Evolutionary conservation across 176 grass and related monocot genomes (phyloP), one percentile per base, ranked within the genome.

Genomic region (Panicum miliaceum): DNA sequence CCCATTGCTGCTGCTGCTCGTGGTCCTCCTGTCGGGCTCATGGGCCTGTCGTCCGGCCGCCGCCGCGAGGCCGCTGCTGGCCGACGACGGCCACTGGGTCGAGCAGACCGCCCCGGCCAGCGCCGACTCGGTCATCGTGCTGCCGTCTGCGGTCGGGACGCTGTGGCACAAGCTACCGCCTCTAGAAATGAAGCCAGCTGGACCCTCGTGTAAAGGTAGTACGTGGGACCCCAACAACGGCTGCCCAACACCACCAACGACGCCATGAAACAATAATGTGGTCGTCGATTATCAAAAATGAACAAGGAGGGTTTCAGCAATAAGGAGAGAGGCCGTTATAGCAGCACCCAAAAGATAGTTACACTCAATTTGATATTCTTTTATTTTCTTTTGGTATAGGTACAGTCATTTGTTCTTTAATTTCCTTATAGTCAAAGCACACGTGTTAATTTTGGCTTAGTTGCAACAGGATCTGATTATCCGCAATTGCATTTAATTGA

Each of bases 161-260:
- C 11, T 38, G 42, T 45, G 42, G 27, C 69, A 63, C 69, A 25
- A 61, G 81, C 69, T 74, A 4, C 81, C 42, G 20, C 43, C 32
- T 3, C 69, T 74, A 34, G 41, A 83, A 69, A 83, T 83, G 81
- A 74, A 83, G 69, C 70, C 73, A 68, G 5, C 57, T 15, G 60
- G 3, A 15, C 12, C 57, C 7, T 83, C 69, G 4, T 74, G 81
- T 47, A 0, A 0, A 1, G 48, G 48, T 18, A 12, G 57, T 60
- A 83, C 81, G 4, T 74, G 69, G 69, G 29, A 38, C n/a, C 81
- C 81, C 27, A 83, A 83, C 81, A 83, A 74, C 6, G 0, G 0
- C 12, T 74, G 57, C 57, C 81, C 69, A 6, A 0, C 45, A 9
- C 26, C 6, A 53, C 0, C 45, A 10, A 62, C 41, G 2, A 64